phyloP scores from a whole-genome alignment of 805 yeast genomes.

The Candida insectalens region DNA sequence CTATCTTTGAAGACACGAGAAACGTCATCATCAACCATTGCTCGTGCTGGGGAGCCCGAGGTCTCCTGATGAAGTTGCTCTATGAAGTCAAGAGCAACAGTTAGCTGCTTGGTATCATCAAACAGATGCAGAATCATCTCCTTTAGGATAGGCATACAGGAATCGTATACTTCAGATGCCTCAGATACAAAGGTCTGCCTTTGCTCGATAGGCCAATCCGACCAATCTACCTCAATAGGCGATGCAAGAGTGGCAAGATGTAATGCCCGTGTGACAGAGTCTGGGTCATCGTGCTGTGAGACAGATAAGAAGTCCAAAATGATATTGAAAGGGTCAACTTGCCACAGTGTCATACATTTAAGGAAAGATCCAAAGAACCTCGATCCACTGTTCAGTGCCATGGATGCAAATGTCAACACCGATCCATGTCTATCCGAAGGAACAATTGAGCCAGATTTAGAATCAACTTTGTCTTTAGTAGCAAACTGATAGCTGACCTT shows the following conservation, averaged over 20 bases:
- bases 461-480: neutral
- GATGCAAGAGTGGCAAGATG: slow-evolving; percentile 17
- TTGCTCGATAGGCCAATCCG: slow-evolving; percentile 19
- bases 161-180: slow-evolving; percentile 13
- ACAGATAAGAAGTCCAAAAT: slow-evolving; percentile 10
- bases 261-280: slow-evolving; percentile 13
- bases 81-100: slow-evolving; percentile 12
- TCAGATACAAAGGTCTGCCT: slow-evolving; percentile 12
- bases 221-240: slow-evolving; percentile 13
- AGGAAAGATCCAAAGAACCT: slow-evolving; percentile 17
- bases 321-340: slow-evolving; percentile 21
- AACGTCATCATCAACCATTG: slow-evolving; percentile 8
- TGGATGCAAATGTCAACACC: slow-evolving; percentile 6
- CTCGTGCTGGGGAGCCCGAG: slow-evolving; percentile 5
- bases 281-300: slow-evolving; percentile 8
- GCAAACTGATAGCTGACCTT: slow-evolving; percentile 4
- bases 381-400: slow-evolving; percentile 13
- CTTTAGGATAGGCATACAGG: slow-evolving; percentile 17
- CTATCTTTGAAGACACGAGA: slow-evolving; percentile 6
- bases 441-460: neutral
- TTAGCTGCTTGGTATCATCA: slow-evolving; percentile 12
- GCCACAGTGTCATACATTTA: slow-evolving; percentile 22
- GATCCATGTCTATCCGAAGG: slow-evolving; percentile 6
- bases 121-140: slow-evolving; percentile 12
- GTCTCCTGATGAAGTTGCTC: slow-evolving; percentile 10